phyloP scores from a whole-genome alignment of 805 yeast species.

The Nakazawaea ishiwadae region DNA sequence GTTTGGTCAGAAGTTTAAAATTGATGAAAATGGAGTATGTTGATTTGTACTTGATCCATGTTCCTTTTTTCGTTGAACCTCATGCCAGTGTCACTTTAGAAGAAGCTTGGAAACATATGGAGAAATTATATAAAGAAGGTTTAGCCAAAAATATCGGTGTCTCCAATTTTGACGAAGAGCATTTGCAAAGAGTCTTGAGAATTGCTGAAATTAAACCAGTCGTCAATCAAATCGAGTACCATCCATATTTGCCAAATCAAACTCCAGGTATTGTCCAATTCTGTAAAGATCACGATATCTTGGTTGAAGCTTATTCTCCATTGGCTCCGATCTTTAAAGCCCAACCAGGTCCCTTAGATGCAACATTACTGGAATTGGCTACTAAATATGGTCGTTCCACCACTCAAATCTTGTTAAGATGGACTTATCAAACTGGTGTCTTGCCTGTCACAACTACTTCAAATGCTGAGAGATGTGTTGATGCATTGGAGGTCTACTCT shows the following conservation, averaged over 20 bases:
- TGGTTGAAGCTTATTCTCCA: slow-evolving; percentile 42
- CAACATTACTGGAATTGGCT: slow-evolving; percentile 26
- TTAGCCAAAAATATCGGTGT: slow-evolving; percentile 56
- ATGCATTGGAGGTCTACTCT: slow-evolving; percentile 28
- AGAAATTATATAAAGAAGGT: slow-evolving; percentile 46
- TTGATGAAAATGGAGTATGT: slow-evolving; percentile 39
- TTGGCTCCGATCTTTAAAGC: slow-evolving; percentile 37
- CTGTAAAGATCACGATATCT: slow-evolving; percentile 28
- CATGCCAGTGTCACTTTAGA: slow-evolving; percentile 31
- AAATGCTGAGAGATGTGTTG: slow-evolving; percentile 35
- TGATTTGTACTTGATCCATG: slow-evolving; percentile 49
- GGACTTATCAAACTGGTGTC: slow-evolving; percentile 36
- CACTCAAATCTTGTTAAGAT: slow-evolving; percentile 40
- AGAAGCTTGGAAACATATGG: slow-evolving; percentile 46
- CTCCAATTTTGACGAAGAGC: slow-evolving; percentile 49
- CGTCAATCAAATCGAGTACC: slow-evolving; percentile 63
- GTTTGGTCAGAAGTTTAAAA: slow-evolving; percentile 33
- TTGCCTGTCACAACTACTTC: slow-evolving; percentile 43
- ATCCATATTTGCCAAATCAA: slow-evolving; percentile 59
- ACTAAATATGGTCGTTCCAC: slow-evolving; percentile 32
- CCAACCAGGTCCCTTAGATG: slow-evolving; percentile 25
- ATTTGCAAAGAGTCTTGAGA: slow-evolving; percentile 38
- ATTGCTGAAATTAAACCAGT: slow-evolving; percentile 40
- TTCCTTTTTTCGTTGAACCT: slow-evolving; percentile 31
- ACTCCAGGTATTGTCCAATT: slow-evolving; percentile 44